Evolutionary conservation across 768 basidiomycete genomes (phyloP).

Genomic region (Leucogyrophana mollusca): DNA sequence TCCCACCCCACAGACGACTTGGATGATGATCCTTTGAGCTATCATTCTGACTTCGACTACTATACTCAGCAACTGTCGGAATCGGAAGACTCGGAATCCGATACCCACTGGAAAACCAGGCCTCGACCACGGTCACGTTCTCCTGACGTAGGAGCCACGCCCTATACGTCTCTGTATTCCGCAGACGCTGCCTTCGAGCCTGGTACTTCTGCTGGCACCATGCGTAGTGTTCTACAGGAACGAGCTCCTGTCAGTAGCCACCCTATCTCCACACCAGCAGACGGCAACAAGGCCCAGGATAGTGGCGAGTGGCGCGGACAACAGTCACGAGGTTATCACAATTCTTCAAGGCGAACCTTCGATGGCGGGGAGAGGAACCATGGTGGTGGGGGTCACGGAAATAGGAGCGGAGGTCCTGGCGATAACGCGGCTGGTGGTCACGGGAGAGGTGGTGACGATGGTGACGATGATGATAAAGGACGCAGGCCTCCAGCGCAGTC

Average conservation of each 20-base stretch:
- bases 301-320: slow-evolving; percentile 19
- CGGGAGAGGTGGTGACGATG: slow-evolving; percentile 35
- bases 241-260: background rate
- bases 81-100: slow-evolving; percentile 27
- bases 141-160: slow-evolving; percentile 7
- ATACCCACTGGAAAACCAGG: slow-evolving; percentile 8
- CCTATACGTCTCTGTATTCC: slow-evolving; percentile 19
- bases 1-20: slow-evolving; percentile 5
- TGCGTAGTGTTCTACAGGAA: slow-evolving; percentile 14
- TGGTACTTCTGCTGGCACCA: slow-evolving; percentile 42
- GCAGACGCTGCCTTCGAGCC: slow-evolving; percentile 33
- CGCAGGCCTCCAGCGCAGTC: slow-evolving; percentile 26
- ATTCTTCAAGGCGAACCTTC: slow-evolving; percentile 10
- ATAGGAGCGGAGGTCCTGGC: slow-evolving; percentile 14
- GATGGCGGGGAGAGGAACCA: slow-evolving; percentile 6
- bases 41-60: slow-evolving; percentile 36
- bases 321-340: slow-evolving; percentile 14
- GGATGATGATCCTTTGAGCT: slow-evolving; percentile 31
- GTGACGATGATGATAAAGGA: slow-evolving; percentile 38
- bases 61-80: slow-evolving; percentile 32
- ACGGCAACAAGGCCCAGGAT: slow-evolving; percentile 12
- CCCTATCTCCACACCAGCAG: slow-evolving; percentile 1
- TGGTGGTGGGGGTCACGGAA: slow-evolving; percentile 8
- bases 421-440: slow-evolving; percentile 16
- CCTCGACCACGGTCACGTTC: slow-evolving; percentile 9